Evolutionary conservation across 441 rosid species (phyloP), one percentile per base, ranked within the genome.

Genomic region (Pelargonium exstipulatum): DNA sequence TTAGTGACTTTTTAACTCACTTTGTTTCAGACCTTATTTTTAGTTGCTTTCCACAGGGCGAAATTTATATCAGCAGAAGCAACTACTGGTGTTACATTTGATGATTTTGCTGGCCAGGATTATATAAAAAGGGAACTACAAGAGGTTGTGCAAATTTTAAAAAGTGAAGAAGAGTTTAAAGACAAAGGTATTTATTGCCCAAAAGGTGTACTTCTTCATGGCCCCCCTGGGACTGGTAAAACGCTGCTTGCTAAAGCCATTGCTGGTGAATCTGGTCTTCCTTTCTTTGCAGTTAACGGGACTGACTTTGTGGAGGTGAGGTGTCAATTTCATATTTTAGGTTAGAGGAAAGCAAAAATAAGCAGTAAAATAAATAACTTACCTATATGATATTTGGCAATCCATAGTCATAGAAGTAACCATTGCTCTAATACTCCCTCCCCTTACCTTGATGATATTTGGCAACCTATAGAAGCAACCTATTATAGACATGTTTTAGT

Each of bases 161-260:
- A 89, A 78, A 91, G 90, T 73, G 96, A 91, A 16, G 97, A 91
- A 73, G 99, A 87, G 82, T 95, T 86, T 78, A 95, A 86, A 75
- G 82, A 90, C 67, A 91, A 84, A 81, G 96, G 97, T 66, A 95
- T 95, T 69, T 90, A 88, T 71, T 91, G 99, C 83, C 99, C 99
- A 1, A 90, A 91, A 90, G 99, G 99, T 74, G 96, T 95, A 58
- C 93, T 95, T 73, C 96, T 95, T 62, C 90, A 95, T 74, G 99
- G 97, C 40, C 97, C 99, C 69, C 97, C 97, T n/a, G 99, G 97
- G 74, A 95, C 99, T 43, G 99, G 99, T 69, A 90, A 95, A 85
- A 95, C 99, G 32, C 83, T 95, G 69, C 81, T 95, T 67, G 99
- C 99, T 69, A 91, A 91, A 86, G 99, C 99, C 71, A 91, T 91